A percentile compares a stretch with the other conserved stretches of the same genome.
phyloP scores from a whole-genome alignment of 768 basidiomycete genomes.

The Basidioascus undulatus region DNA sequence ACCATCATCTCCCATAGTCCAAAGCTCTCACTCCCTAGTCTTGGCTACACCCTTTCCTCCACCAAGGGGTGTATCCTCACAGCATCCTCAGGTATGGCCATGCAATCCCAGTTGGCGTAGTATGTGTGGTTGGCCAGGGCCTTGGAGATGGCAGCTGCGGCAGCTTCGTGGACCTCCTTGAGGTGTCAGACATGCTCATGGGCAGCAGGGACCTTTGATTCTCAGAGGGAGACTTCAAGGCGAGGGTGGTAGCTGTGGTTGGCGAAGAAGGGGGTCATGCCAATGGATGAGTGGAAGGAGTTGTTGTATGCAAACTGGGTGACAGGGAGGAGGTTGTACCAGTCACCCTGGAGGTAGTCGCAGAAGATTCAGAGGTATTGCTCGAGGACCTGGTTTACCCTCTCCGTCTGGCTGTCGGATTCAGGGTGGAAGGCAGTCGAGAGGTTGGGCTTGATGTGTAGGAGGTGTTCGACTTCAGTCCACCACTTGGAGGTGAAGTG shows the following conservation, averaged over 20 bases:
- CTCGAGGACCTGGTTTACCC: conserved; percentile 22
- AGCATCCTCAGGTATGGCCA: no score
- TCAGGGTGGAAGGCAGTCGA: conserved; percentile 27
- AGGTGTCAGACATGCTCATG: background rate
- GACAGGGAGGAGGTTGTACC: conserved; percentile 17
- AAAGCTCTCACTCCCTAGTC: no score
- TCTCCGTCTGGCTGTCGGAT: conserved; percentile 23
- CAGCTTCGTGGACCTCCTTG: background rate
- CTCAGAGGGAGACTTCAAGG: background rate
- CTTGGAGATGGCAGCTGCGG: no score
- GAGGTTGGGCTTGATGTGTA: conserved; percentile 15
- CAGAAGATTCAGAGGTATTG: conserved; percentile 20
- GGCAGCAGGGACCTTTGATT: background rate
- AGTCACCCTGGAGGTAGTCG: conserved; percentile 19
- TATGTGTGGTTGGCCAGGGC: no score
- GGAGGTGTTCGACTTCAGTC: background rate
- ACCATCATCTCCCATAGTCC: no score
- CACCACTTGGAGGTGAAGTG: conserved; percentile 9
- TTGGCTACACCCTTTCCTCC: no score
- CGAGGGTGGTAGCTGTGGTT: conserved; percentile 6
- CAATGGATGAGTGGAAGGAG: conserved; percentile 14
- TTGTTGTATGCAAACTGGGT: conserved; percentile 21
- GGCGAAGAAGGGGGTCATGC: conserved; percentile 15
- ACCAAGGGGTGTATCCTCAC: no score
- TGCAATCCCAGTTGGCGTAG: no score